Evolutionary conservation across 2,329 filamentous ascomycete species (phyloP), one percentile per base, ranked within the genome.

Genomic region (Cladosporium sp.): DNA sequence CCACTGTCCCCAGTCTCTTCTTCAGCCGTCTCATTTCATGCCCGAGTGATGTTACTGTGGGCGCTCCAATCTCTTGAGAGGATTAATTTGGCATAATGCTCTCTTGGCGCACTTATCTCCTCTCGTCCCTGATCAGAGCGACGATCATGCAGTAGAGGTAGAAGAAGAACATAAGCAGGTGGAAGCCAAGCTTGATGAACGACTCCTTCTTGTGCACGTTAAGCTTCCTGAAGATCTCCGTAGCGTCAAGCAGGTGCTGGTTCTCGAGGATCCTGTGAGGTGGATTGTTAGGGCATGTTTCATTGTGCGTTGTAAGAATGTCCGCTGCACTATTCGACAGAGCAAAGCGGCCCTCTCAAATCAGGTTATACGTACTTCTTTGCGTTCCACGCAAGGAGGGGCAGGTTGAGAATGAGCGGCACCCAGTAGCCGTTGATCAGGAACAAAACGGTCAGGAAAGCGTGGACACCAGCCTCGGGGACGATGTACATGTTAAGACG

Each of bases 201-300:
- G 95, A 98, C 88, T 99, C 95, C 93, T 97, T 98, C 86, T 99
- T 99, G 81, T 99, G 95, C 61, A 97, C 91, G 75, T 99, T 99
- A 69, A 99, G 85, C 84, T 99, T 99, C 80, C 95, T 89, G 88
- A 99, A 99, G 77, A 99, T 99, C 83, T 99, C 95, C 65, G 95
- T 99, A 65, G 95, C 95, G 80, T 99, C 95, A 70, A 99, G 85
- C 59, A 99, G 87, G 80, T 99, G 95, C 74, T 95, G 92, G 84
- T 99, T 98, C 75, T 98, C 94, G 74, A 96, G 86, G 74, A 99
- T 97, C 84, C 95, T 98, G 74, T 36, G 41, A 18, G 34, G 36
- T 12, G 15, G 2, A 14, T 47, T 59, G 77, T 85, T 69, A 82
- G 78, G 67, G 24, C 10, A 1, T 24, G 30, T 34, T n/a, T 12